Evolutionary conservation across 2,329 filamentous ascomycete genomes (phyloP).

Genomic region (Cladophialophora yegresii): DNA sequence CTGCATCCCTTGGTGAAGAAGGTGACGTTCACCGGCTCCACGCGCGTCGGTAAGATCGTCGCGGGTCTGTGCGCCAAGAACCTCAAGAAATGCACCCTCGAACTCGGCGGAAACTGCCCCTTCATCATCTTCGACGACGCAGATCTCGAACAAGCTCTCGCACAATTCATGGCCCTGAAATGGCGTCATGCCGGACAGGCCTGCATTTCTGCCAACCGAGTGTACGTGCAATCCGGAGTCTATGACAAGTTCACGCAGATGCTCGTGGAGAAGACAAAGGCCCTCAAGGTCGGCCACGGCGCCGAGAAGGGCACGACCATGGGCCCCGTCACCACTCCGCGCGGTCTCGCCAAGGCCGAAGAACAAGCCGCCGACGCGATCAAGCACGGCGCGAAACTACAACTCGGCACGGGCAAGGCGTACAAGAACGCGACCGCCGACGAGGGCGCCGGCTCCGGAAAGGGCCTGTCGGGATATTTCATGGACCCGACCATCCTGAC

Average conservation of each 20-base stretch:
- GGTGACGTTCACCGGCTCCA: conserved; percentile 61
- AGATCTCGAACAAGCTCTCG: conserved; percentile 54
- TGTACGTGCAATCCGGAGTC: conserved; percentile 48
- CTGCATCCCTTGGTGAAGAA: conserved; percentile 62
- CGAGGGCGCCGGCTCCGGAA: conserved; percentile 53
- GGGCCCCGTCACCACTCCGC: conserved; percentile 61
- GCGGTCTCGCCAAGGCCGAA: conserved; percentile 57
- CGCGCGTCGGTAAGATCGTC: conserved; percentile 63
- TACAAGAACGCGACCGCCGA: conserved; percentile 44
- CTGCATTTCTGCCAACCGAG: conserved; percentile 50
- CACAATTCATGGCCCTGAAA: conserved; percentile 46
- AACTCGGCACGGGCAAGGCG: conserved; percentile 59
- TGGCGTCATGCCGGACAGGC: conserved; percentile 50
- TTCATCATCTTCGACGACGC: conserved; percentile 67
- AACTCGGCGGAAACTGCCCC: conserved; percentile 66
- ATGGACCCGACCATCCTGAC: conserved; percentile 69
- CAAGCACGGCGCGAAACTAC: conserved; percentile 62
- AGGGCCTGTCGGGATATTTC: conserved; percentile 61
- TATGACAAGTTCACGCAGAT: conserved; percentile 58
- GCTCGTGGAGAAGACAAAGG: conserved; percentile 55
- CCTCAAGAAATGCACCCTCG: conserved; percentile 65
- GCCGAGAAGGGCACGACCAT: conserved; percentile 57
- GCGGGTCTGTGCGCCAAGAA: conserved; percentile 61
- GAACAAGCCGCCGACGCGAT: conserved; percentile 66
- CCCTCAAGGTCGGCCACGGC: conserved; percentile 63